Base-by-base conservation (phyloP, 495 filamentous ascomycete genomes). In the Penicillium psychrofluorescens region DNA sequence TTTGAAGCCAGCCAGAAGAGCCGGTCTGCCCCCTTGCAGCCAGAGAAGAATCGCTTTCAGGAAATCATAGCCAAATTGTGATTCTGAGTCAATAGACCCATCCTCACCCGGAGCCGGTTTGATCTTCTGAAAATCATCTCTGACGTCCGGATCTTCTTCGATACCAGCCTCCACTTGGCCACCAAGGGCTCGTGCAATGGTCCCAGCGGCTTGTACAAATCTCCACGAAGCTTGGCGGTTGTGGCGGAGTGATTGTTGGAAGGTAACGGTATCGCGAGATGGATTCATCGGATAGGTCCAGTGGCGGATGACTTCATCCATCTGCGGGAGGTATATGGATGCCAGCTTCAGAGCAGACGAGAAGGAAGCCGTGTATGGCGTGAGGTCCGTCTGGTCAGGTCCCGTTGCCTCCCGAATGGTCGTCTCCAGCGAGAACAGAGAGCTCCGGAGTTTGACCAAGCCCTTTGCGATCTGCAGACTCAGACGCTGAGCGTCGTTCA, bases 151-250 rank as follows among this genome's bases (percentile, higher is more conserved):
- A 4, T 59, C 42, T 6, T 61, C 57, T 30, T 66, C 44, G 0
- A 4, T 6, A 22, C 4, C 22, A 22, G 52, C 51, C 38, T 36
- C 46, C 32, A 29, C 43, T 38, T 58, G 60, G 8, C 74, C 75
- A 39, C 77, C 78, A 11, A 86, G 59, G 7, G 74, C 67, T 16
- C 70, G 61, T 11, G 78, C 64, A 13, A 87, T 54, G 8, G 77
- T 76, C 22, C 83, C 84, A 16, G 79, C 68, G n/a, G 81, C 83
- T 61, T 85, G 83, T 6, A 85, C 71, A 56, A 86, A 86, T 35
- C 79, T 64, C 53, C 79, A 76, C n/a, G 74, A 62, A 12, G 74
- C 65, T 33, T 79, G 70, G 16, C 84, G 77, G 40, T 80, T 69
- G 8, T 61, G 63, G 12, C 81, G 79, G 13, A 83, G 66, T 4